A percentile compares a stretch with the other conserved stretches of the same genome.
Conservation (phyloP, 2,329 filamentous ascomycete species). For the Penicillium decumbens region DNA sequence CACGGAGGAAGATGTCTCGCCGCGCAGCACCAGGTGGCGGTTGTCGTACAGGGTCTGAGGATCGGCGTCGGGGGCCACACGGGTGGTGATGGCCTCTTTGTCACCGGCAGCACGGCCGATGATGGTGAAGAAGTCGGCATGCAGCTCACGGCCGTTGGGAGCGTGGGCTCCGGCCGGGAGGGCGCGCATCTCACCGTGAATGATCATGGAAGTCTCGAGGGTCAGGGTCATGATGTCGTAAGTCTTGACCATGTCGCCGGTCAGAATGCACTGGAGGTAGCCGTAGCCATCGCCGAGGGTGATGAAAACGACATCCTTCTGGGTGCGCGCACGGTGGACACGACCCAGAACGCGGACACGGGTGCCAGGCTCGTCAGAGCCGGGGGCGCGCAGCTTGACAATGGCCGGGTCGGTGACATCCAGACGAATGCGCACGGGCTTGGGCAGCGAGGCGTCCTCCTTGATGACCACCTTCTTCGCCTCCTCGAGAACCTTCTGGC, state of each 20-base stretch:
- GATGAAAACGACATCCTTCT: constrained; percentile 82
- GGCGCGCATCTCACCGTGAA: constrained; percentile 77
- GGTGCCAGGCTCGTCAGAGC: constrained; percentile 60
- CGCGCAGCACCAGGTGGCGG: constrained; percentile 78
- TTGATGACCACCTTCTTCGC: constrained; percentile 70
- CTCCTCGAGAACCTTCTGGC: constrained; percentile 69
- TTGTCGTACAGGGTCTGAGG: constrained; percentile 72
- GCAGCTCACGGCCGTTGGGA: constrained; percentile 78
- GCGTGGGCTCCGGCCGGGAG: constrained; percentile 74
- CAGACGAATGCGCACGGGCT: constrained; percentile 70
- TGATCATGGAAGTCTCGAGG: constrained; percentile 78
- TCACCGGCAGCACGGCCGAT: constrained; percentile 75
- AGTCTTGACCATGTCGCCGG: constrained; percentile 79
- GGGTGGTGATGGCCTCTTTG: constrained; percentile 87
- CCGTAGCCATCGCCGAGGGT: constrained; percentile 82
- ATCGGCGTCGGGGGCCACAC: constrained; percentile 64
- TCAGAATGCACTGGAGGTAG: constrained; percentile 77
- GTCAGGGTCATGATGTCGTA: constrained; percentile 84
- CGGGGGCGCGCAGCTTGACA: constrained; percentile 51
- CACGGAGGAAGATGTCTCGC: constrained; percentile 75
- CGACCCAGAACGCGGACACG: constrained; percentile 76
- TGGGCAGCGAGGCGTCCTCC: constrained; percentile 68
- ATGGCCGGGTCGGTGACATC: constrained; percentile 61
- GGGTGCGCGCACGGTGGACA: constrained; percentile 73
- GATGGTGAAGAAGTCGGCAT: constrained; percentile 83